Conservation (phyloP, 257 asterid species). For the Schizonepeta tenuifolia region DNA sequence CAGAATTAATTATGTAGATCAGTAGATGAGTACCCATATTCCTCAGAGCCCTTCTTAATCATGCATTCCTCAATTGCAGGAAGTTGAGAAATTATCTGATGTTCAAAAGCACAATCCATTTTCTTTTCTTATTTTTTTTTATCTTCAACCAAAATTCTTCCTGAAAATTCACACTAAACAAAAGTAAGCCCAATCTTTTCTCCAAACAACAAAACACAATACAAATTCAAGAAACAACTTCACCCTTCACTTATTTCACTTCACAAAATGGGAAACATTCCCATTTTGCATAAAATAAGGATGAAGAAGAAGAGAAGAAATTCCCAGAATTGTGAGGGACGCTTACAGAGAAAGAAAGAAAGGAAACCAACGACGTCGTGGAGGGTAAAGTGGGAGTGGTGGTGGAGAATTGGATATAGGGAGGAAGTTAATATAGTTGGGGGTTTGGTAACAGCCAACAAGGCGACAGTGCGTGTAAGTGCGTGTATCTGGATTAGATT, state of each 20-base stretch:
- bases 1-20: background rate
- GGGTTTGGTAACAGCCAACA: background rate
- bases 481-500: slow-evolving; percentile 2
- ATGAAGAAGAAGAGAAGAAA: background rate
- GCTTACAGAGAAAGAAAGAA: slow-evolving; percentile 6
- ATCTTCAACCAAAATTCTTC: slow-evolving; percentile 9
- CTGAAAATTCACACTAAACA: background rate
- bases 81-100: slow-evolving; percentile 27
- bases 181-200: background rate
- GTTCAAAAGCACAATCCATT: slow-evolving; percentile 43
- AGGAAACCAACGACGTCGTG: slow-evolving; percentile 36
- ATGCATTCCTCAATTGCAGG: slow-evolving; percentile 34
- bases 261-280: too few relatives aligned
- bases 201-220: background rate
- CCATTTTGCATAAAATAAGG: background rate
- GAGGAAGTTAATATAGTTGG: slow-evolving; percentile 41
- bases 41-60: slow-evolving; percentile 31
- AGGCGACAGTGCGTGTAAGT: background rate
- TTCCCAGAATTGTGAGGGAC: background rate
- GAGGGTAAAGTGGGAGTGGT: background rate
- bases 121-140: background rate
- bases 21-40: slow-evolving; percentile 41
- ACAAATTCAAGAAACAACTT: too few relatives aligned
- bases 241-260: too few relatives aligned
- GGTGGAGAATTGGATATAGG: slow-evolving; percentile 1